These are phyloP conservation scores for Nicotiana knightiana DNA, from an alignment of 257 asterid species.

Conservation along the genomic window DNA sequence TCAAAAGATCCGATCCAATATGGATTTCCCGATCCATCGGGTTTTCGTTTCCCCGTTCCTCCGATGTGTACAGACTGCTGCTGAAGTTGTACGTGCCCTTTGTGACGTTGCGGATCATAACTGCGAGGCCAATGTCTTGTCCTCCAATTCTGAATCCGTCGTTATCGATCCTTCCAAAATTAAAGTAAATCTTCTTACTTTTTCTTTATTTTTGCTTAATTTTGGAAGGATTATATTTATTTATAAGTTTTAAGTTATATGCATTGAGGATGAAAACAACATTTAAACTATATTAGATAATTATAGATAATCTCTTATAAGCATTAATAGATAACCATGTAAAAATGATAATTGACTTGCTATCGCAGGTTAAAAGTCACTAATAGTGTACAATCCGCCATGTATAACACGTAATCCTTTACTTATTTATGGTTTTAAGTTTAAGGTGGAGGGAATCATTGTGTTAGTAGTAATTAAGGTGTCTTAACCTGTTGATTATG, in stretches of 20 bases:
- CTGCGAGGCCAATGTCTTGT: conserved; percentile 33
- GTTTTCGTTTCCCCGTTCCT: conserved; percentile 78
- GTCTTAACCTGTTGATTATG: neutral
- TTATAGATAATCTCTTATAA: too few species aligned
- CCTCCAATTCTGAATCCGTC: conserved; percentile 41
- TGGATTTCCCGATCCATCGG: conserved; percentile 65
- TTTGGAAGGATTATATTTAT: too few species aligned
- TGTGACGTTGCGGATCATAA: conserved; percentile 41
- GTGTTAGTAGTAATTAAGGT: neutral
- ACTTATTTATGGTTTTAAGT: too few species aligned
- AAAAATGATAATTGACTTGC: too few species aligned
- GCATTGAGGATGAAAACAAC: too few species aligned
- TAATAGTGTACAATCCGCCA: too few species aligned
- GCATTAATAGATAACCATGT: too few species aligned
- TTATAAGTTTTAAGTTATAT: too few species aligned
- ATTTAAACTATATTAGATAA: too few species aligned
- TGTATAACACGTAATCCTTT: too few species aligned
- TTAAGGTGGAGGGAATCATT: neutral
- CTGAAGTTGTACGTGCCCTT: conserved; percentile 56
- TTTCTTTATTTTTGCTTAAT: neutral
- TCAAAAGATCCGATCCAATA: conserved; percentile 34
- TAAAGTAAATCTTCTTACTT: conserved; percentile 39
- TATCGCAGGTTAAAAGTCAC: too few species aligned
- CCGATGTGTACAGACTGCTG: conserved; percentile 86
- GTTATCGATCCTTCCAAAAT: conserved; percentile 59